Evolutionary conservation across 768 basidiomycete genomes (phyloP).

Genomic region (Saitozyma sp.): DNA sequence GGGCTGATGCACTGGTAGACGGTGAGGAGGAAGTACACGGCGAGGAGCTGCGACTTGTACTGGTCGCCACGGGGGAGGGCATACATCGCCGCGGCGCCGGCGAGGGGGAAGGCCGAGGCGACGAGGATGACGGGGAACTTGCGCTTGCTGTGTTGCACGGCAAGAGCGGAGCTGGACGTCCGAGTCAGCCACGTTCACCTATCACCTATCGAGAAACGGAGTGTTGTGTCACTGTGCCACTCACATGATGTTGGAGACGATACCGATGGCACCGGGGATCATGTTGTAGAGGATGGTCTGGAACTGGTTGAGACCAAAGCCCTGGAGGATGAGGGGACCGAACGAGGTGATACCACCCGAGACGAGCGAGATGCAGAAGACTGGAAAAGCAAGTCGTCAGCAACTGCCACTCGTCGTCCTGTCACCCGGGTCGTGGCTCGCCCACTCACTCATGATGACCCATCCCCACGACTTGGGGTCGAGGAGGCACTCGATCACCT

Average conservation of each 20-base stretch:
- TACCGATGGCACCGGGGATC: conserved; percentile 56
- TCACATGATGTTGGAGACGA: conserved; percentile 52
- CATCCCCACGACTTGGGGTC: conserved; percentile 58
- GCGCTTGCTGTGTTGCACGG: conserved; percentile 40
- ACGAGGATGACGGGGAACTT: conserved; percentile 28
- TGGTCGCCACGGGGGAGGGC: conserved; percentile 23
- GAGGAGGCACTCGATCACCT: conserved; percentile 40
- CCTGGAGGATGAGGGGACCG: conserved; percentile 56
- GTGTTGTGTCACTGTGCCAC: not conserved
- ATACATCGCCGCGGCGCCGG: conserved; percentile 30
- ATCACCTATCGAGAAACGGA: not conserved
- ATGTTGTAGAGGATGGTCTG: conserved; percentile 60
- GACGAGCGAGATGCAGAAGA: conserved; percentile 18
- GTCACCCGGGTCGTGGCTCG: not conserved
- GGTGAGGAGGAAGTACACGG: conserved; percentile 38
- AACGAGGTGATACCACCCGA: conserved; percentile 57
- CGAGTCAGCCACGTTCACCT: not conserved
- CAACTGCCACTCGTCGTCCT: conserved; percentile 12
- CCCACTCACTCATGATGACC: conserved; percentile 48
- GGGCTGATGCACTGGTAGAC: conserved; percentile 29
- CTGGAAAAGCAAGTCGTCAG: conserved; percentile 23
- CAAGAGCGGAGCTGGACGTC: conserved; percentile 41
- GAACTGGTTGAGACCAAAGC: conserved; percentile 53
- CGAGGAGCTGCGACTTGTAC: conserved; percentile 20
- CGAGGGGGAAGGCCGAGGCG: conserved; percentile 28